These are phyloP conservation scores for Cyberlindnera mycetangii DNA, from an alignment of 805 yeast genomes.

Conservation along the genomic window DNA sequence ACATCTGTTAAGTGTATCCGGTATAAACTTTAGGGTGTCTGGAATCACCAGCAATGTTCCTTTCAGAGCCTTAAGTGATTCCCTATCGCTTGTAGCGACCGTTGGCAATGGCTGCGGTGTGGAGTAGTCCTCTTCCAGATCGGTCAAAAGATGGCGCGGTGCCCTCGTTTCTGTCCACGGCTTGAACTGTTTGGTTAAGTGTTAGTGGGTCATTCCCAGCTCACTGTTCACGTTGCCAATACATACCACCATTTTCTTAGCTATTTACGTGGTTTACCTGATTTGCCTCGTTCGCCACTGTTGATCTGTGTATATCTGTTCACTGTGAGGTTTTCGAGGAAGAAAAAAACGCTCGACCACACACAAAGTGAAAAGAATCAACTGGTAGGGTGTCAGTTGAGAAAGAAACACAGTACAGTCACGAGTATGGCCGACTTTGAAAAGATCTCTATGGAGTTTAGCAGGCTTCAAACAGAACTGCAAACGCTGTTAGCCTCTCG, in stretches of 20 bases:
- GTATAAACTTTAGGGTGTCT: slow-evolving; percentile 18
- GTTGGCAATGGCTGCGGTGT: slow-evolving; percentile 20
- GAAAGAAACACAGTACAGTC: slow-evolving; percentile 2
- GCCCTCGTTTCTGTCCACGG: slow-evolving; percentile 44
- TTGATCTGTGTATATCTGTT: not conserved
- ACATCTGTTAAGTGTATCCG: slow-evolving; percentile 8
- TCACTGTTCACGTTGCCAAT: no score
- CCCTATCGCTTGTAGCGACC: not conserved
- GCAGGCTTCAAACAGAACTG: slow-evolving; percentile 42
- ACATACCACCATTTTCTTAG: slow-evolving; percentile 18
- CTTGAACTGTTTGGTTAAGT: slow-evolving; percentile 35
- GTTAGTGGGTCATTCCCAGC: no score
- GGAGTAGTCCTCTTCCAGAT: slow-evolving; percentile 32
- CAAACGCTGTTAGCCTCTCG: slow-evolving; percentile 64
- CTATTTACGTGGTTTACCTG: not conserved
- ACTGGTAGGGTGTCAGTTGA: no score
- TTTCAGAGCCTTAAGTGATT: slow-evolving; percentile 6
- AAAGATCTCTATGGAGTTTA: slow-evolving; percentile 43
- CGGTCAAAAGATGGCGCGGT: slow-evolving; percentile 50
- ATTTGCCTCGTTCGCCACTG: not conserved
- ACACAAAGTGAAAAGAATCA: slow-evolving; percentile 20
- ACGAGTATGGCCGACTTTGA: slow-evolving; percentile 36
- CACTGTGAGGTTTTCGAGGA: not conserved
- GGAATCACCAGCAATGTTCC: slow-evolving; percentile 19
- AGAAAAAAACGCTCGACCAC: not conserved